Evolutionary conservation across 2,329 filamentous ascomycete genomes (phyloP), one percentile per base, ranked within the genome.

Genomic region (Monosporascus sp.): DNA sequence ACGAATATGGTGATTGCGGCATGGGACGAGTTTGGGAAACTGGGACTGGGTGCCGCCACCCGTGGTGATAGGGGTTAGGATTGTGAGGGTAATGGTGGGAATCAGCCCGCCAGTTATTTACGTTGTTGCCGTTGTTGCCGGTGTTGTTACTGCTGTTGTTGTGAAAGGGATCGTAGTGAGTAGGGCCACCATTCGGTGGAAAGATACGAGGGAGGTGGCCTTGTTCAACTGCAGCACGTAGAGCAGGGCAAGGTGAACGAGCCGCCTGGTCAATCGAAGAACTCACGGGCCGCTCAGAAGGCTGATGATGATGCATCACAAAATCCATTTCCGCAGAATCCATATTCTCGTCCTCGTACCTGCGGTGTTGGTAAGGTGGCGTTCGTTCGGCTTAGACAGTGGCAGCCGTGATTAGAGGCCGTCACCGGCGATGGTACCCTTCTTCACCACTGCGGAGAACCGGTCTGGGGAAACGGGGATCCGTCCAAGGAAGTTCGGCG

Each of bases 321-420:
- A 59, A 68, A 47, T 68, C 64, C 62, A 65, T 66, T 26, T 59
- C 51, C n/a, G 64, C 58, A 38, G 62, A 59, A 52, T 67, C 65
- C 57, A 59, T 59, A 20, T 45, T 51, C n/a, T 38, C 22, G 43
- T 7, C 26, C 43, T 46, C 6, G 24, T 31, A 9, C 11, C 24
- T 22, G 43, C 14, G 22, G 26, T 19, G 22, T 17, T 20, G 40
- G 16, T 20, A 43, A 20, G 5, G 40, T 24, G 14, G 14, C 19
- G 16, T n/a, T 43, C 31, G 26, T 46, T 46, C 16, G 14, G 14
- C 43, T n/a, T 27, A 16, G 43, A 27, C 31, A 34, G 31, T 14
- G 9, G 11, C 31, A 14, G 31, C 31, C 31, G 31, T 11, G 31
- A 34, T 34, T 34, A 34, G 31, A 34, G 31, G 31, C 11, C 11